These are phyloP conservation scores for Ocimum tenuiflorum DNA, from an alignment of 257 asterid species.

Conservation along the genomic window DNA sequence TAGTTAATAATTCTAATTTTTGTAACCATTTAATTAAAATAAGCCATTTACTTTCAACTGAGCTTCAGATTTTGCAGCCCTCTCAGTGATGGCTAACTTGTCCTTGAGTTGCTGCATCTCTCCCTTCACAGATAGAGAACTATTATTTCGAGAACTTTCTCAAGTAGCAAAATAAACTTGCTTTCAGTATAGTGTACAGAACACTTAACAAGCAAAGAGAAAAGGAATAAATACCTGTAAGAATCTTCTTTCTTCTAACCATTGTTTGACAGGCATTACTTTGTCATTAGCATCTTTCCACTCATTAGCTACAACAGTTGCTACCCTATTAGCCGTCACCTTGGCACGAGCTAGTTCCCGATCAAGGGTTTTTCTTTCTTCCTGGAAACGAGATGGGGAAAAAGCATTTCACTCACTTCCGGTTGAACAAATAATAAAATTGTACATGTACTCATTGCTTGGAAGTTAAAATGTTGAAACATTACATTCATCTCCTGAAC, in stretches of 20 bases:
- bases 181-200: not conserved
- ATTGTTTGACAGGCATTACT: conserved; percentile 97
- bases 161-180: not conserved
- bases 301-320: conserved; percentile 95
- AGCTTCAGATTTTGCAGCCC: conserved; percentile 87
- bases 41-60: conserved; percentile 61
- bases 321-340: conserved; percentile 97
- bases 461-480: not conserved
- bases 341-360: conserved; percentile 98
- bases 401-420: conserved; percentile 1
- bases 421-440: conserved; percentile 11
- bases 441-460: conserved; percentile 6
- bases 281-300: conserved; percentile 98
- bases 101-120: conserved; percentile 96
- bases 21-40: not conserved
- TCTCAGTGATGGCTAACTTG: conserved; percentile 79
- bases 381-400: conserved; percentile 59
- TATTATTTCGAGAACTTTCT: not conserved
- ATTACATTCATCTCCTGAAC: conserved; percentile 97
- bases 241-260: conserved; percentile 95
- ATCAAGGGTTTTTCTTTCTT: conserved; percentile 92
- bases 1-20: not conserved
- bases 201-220: not conserved
- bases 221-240: conserved; percentile 50
- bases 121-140: conserved; percentile 43